Evolutionary conservation across 2,329 filamentous ascomycete species (phyloP), one percentile per base, ranked within the genome.

Genomic region (Pseudogymnoascus sp.): DNA sequence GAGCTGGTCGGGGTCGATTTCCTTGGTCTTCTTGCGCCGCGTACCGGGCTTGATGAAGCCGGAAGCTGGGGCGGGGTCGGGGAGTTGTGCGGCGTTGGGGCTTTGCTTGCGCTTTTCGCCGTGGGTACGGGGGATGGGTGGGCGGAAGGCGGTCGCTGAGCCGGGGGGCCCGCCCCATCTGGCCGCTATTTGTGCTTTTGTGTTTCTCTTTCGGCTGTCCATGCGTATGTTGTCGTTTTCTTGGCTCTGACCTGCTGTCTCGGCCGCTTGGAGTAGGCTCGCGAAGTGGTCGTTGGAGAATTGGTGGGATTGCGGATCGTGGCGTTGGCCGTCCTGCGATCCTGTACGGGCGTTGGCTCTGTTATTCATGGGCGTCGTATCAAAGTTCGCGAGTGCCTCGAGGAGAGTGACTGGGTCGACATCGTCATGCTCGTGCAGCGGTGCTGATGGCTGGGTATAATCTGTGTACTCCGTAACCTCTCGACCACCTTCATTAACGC

Each of bases 251-350:
- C 64, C 69, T 61, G 70, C 68, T 6, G 66, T 70, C 24, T 66
- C 70, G 31, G 66, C 71, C 24, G 71, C 70, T 62, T 71, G 61
- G 8, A 71, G 62, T 14, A 71, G 60, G 46, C 65, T 71, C 24
- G 66, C 68, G 22, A 72, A 71, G 56, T 70, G 66, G 50, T 69
- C 65, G 62, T 68, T 69, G 7, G 66, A 63, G 31, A 41, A 61
- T n/a, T 43, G 38, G 43, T 61, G 28, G 24, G 35, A 61, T 24
- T 43, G 38, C 2, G 46, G 19, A 19, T 37, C 59, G 6, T 37
- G 24, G n/a, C 37, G 59, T 31, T 37, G 37, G 4, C 33, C 33
- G 6, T 60, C 59, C 2, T 60, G 59, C 1, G 33, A 37, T 11
- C 33, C 59, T 11, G 19, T 53, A 22, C 61, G 37, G 3, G 43